Evolutionary conservation across 495 filamentous ascomycete genomes (phyloP).

Genomic region (Neurospora discreta): DNA sequence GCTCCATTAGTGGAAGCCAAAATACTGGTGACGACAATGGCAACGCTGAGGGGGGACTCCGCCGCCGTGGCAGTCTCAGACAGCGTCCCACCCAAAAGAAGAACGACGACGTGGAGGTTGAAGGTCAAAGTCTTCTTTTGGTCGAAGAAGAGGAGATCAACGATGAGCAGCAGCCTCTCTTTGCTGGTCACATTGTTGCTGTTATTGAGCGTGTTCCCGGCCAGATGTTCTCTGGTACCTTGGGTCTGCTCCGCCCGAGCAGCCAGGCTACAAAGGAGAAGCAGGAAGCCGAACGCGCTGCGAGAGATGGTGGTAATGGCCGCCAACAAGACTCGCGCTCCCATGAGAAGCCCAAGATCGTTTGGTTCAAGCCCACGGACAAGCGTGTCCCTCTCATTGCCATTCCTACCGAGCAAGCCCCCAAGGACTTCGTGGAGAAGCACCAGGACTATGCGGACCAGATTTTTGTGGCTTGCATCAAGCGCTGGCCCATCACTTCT

Average conservation of each 20-base stretch:
- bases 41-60: conserved; percentile 68
- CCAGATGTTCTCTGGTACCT: conserved; percentile 97
- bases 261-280: conserved; percentile 99
- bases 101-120: conserved; percentile 98
- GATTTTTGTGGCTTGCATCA: conserved; percentile 98
- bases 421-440: conserved; percentile 95
- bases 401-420: conserved; percentile 95
- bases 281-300: conserved; percentile 90
- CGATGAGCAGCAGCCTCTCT: conserved; percentile 93
- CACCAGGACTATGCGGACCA: conserved; percentile 95
- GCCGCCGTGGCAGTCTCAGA: conserved; percentile 83
- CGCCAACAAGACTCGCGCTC: conserved; percentile 68
- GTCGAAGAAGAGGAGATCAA: conserved; percentile 99
- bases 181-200: conserved; percentile 92
- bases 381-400: conserved; percentile 97
- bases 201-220: conserved; percentile 94
- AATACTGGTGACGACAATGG: conserved; percentile 56
- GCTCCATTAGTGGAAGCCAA: conserved; percentile 55
- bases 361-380: conserved; percentile 99
- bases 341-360: conserved; percentile 98
- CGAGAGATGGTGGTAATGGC: conserved; percentile 68
- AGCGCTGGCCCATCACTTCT: conserved; percentile 99
- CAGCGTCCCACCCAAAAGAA: conserved; percentile 99
- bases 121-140: conserved; percentile 90
- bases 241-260: conserved; percentile 87